Evolutionary conservation across 2,329 filamentous ascomycete species (phyloP).

Genomic region (Clathrospora elynae): DNA sequence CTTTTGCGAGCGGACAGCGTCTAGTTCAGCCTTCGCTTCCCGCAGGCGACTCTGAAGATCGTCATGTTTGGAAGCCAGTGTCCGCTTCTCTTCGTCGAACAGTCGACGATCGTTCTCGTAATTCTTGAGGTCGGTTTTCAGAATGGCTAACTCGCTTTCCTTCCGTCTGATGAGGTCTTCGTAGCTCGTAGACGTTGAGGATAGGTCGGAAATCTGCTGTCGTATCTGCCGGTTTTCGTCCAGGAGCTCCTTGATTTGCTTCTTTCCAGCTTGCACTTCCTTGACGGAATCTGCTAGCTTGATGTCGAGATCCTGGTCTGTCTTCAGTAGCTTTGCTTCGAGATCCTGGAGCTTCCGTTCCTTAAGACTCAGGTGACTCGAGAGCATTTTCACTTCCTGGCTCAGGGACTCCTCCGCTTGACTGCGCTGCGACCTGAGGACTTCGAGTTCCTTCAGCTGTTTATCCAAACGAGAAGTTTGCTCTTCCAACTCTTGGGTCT

Average conservation of each 20-base stretch:
- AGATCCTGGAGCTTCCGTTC: constrained; percentile 88
- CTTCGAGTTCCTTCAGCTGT: constrained; percentile 72
- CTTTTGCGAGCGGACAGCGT: constrained; percentile 84
- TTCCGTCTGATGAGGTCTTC: constrained; percentile 93
- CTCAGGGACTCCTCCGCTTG: constrained; percentile 76
- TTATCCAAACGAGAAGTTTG: constrained; percentile 72
- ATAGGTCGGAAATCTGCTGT: constrained; percentile 82
- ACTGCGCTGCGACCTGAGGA: constrained; percentile 72
- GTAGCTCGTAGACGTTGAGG: constrained; percentile 90
- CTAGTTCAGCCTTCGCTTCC: constrained; percentile 85
- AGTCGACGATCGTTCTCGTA: constrained; percentile 78
- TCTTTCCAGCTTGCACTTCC: constrained; percentile 74
- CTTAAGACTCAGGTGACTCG: constrained; percentile 86
- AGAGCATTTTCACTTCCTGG: constrained; percentile 87
- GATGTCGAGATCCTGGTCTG: constrained; percentile 86
- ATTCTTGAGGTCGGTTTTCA: constrained; percentile 83
- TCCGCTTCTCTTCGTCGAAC: constrained; percentile 78
- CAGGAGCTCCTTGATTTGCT: constrained; percentile 74
- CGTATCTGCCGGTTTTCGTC: constrained; percentile 83
- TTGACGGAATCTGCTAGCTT: constrained; percentile 80
- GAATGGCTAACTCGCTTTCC: constrained; percentile 85
- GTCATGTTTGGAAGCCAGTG: constrained; percentile 76
- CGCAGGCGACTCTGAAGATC: constrained; percentile 75
- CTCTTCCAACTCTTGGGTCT: constrained; percentile 75
- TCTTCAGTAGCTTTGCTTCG: constrained; percentile 79